Evolutionary conservation across 1,139 yeast genomes (phyloP).

Genomic region (Scheffersomyces stambukii): DNA sequence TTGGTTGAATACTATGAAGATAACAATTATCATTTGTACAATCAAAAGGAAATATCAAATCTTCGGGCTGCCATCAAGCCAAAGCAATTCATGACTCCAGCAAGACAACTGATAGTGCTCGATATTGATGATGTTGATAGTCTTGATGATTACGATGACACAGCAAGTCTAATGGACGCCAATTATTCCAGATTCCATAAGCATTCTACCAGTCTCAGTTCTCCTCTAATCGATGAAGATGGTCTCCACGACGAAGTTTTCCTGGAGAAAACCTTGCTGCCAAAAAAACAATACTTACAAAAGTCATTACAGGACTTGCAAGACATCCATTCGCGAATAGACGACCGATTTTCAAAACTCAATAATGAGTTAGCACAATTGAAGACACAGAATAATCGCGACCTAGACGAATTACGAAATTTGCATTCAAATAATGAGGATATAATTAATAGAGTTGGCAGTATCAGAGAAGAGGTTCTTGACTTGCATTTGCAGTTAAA

Average conservation of each 20-base stretch:
- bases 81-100: too few relatives aligned
- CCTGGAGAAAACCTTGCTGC: not conserved
- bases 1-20: not conserved
- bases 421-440: conserved; percentile 6
- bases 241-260: conserved; percentile 2
- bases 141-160: conserved; percentile 9
- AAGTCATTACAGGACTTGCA: conserved; percentile 6
- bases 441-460: conserved; percentile 6
- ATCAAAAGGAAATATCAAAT: too few relatives aligned
- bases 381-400: conserved; percentile 7
- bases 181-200: not conserved
- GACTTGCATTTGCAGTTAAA: conserved; percentile 1
- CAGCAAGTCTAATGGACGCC: conserved; percentile 11
- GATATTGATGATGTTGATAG: conserved; percentile 1
- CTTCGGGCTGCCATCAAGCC: too few relatives aligned
- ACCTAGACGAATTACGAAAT: conserved; percentile 5
- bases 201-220: not conserved
- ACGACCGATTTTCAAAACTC: conserved; percentile 3
- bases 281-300: not conserved
- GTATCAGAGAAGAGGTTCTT: conserved; percentile 5
- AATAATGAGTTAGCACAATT: conserved; percentile 7
- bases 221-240: conserved; percentile 1
- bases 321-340: conserved; percentile 4
- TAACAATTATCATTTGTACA: not conserved
- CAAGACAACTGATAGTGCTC: too few relatives aligned